Conservation (phyloP, 2,329 filamentous ascomycete genomes). For the Lomentospora prolificans region DNA sequence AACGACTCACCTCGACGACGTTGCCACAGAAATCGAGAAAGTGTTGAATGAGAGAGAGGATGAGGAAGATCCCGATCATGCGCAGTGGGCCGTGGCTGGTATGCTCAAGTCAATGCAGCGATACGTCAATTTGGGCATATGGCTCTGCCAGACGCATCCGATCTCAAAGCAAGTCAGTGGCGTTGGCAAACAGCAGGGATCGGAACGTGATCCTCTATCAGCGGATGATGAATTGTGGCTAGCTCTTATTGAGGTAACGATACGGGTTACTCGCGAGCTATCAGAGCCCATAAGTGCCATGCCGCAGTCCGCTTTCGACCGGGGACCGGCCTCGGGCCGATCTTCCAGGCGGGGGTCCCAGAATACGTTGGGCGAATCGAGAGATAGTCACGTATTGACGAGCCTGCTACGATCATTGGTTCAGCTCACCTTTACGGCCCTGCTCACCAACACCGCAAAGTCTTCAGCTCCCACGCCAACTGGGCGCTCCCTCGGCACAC, state of each 20-base stretch:
- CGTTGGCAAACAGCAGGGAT: conserved; percentile 40
- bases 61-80: conserved; percentile 39
- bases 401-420: conserved; percentile 66
- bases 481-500: conserved; percentile 18
- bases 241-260: conserved; percentile 48
- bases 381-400: conserved; percentile 43
- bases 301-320: conserved; percentile 8
- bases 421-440: conserved; percentile 81
- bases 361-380: conserved; percentile 10
- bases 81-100: conserved; percentile 60
- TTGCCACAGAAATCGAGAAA: conserved; percentile 70
- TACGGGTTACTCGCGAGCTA: conserved; percentile 54
- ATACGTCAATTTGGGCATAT: conserved; percentile 86
- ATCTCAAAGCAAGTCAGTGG: conserved; percentile 42
- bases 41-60: conserved; percentile 54
- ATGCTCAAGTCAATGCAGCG: conserved; percentile 73
- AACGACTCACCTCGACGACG: conserved; percentile 65
- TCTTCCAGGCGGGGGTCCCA: conserved; percentile 11
- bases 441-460: conserved; percentile 57
- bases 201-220: conserved; percentile 31
- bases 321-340: not conserved
- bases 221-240: conserved; percentile 50
- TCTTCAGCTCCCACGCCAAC: conserved; percentile 18
- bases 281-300: conserved; percentile 42
- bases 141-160: conserved; percentile 84